Evolutionary conservation across 805 yeast genomes (phyloP).

Genomic region (Kodamaea sagamina): DNA sequence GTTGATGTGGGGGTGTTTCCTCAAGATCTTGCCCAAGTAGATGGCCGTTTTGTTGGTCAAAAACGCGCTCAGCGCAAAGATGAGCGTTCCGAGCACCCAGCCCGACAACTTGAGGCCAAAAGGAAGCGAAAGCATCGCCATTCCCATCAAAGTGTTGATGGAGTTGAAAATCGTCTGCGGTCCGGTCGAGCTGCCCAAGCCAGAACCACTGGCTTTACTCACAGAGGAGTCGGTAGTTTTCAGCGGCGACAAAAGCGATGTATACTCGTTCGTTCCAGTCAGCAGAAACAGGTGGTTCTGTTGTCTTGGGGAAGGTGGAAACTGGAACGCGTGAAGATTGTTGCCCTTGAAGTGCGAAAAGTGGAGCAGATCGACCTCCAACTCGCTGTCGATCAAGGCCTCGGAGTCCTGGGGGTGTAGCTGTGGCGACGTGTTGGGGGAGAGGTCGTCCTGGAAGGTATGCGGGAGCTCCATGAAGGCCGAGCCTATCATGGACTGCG

Average conservation of each 20-base stretch:
- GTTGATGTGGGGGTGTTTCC: conserved; percentile 75
- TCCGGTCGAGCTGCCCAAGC: conserved; percentile 52
- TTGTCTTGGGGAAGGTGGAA: conserved; percentile 6
- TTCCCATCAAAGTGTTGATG: conserved; percentile 66
- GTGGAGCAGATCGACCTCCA: conserved; percentile 4
- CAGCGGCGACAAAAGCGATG: conserved; percentile 7
- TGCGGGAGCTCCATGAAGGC: conserved; percentile 11
- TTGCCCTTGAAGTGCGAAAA: conserved; percentile 1
- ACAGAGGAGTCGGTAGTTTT: conserved; percentile 5
- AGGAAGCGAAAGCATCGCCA: conserved; percentile 67
- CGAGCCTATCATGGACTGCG: conserved; percentile 29
- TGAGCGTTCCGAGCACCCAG: conserved; percentile 61
- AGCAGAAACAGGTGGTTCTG: conserved; percentile 6
- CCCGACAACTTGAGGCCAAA: conserved; percentile 66
- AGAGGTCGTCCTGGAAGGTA: conserved; percentile 20
- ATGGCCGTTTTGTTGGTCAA: conserved; percentile 78
- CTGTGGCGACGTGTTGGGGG: conserved; percentile 27
- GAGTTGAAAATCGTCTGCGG: conserved; percentile 40
- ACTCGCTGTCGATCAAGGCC: conserved; percentile 16
- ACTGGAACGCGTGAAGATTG: conserved; percentile 8
- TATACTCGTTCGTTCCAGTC: background rate
- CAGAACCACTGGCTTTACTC: background rate
- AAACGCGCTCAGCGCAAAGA: conserved; percentile 60
- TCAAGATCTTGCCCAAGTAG: conserved; percentile 71
- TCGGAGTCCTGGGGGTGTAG: conserved; percentile 10